Evolutionary conservation across 83 land plant species (phyloP), one percentile per base, ranked within the genome.

Genomic region (Picea abies): DNA sequence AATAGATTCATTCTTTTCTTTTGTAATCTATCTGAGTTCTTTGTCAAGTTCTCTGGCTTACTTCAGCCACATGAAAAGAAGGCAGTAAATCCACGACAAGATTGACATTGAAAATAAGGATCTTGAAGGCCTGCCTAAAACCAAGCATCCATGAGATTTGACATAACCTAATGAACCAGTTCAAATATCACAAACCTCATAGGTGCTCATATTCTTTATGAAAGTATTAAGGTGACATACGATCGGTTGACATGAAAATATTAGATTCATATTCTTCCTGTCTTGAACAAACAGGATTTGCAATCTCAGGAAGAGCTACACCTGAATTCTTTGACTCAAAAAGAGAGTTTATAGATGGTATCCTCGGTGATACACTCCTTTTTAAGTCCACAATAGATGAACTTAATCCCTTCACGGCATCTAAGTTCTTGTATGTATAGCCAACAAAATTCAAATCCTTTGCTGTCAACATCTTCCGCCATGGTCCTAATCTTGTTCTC

Each of bases 161-260:
- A 23, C 39, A 79, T 35, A 60, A 79, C 56, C 52, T 73, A 73
- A 73, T 3, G 41, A 73, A 73, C 58, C 7, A 41, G 52, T 41
- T 19, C 41, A 61, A 15, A 11, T 78, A 75, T 60, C 3, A 49
- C 12, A 75, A 69, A 79, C 23, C 47, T 29, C 47, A 9, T 16
- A 60, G 63, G 37, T 60, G 52, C 85, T 58, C 17, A 69, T 12
- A 84, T n/a, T 22, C 47, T 12, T 16, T 15, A 72, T 35, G 25
- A 83, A 65, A 65, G 52, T 61, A 64, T 84, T 37, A 88, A 41
- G 86, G 88, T 41, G 81, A 75, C 89, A 87, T 87, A 80, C 79
- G 81, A 78, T 82, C 87, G 20, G 68, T 85, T 60, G 86, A 66
- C 60, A 76, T 60, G 44, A 83, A 76, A 83, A 83, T 75, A 19